A percentile compares a stretch with the other conserved stretches of the same genome.
Evolutionary conservation across 371 early-diverging fungal species (phyloP).

Genomic region (Phascolomyces articulosus): DNA sequence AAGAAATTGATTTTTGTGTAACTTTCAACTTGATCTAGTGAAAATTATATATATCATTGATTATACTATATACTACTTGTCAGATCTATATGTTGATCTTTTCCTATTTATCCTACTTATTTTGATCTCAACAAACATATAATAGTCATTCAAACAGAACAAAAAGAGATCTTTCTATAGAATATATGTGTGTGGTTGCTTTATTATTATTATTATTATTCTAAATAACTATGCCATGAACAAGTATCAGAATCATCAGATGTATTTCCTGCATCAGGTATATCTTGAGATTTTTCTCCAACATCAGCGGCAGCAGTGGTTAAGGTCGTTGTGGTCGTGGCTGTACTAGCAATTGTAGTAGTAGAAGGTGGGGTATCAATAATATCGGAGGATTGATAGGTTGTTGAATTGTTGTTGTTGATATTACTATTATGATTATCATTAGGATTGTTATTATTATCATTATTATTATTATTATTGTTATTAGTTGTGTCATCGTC

Average conservation of each 20-base stretch:
- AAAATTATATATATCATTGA: too few species aligned
- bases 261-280: neutral
- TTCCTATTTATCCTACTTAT: too few species aligned
- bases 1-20: too few species aligned
- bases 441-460: neutral
- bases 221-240: slow-evolving; percentile 5
- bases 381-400: neutral
- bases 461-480: neutral
- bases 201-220: too few species aligned
- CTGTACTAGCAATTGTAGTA: neutral
- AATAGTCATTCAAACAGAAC: too few species aligned
- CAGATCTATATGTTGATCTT: too few species aligned
- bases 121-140: too few species aligned
- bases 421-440: neutral
- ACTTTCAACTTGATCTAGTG: too few species aligned
- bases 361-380: slow-evolving; percentile 5
- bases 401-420: neutral
- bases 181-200: too few species aligned
- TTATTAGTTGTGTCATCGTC: too few species aligned
- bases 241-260: slow-evolving; percentile 7
- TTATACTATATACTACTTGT: too few species aligned
- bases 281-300: neutral
- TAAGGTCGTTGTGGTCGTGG: neutral
- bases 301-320: neutral
- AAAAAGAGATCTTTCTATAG: too few species aligned